A percentile compares a stretch with the other conserved stretches of the same genome.
Evolutionary conservation across 768 basidiomycete genomes (phyloP).

Genomic region (Rossbeevera mucosa): DNA sequence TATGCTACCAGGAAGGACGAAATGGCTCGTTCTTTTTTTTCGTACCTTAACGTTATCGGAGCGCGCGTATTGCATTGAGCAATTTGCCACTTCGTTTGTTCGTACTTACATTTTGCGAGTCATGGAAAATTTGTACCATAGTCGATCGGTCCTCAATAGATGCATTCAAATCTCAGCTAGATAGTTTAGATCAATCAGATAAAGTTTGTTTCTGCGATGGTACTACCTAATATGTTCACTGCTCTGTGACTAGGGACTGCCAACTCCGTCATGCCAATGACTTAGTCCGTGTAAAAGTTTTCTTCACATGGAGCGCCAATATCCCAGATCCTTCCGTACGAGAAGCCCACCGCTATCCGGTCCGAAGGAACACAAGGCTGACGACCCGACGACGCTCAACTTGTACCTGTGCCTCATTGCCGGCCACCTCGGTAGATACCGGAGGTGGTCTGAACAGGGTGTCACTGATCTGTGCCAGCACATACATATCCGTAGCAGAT

Average conservation of each 20-base stretch:
- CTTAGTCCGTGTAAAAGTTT: neutral
- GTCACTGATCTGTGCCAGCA: neutral
- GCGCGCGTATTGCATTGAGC: slow-evolving; percentile 8
- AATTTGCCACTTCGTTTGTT: slow-evolving; percentile 10
- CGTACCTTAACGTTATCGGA: slow-evolving; percentile 26
- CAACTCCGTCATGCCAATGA: no score
- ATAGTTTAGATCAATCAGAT: neutral
- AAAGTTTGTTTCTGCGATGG: no score
- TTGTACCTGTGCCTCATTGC: neutral
- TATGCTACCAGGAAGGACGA: slow-evolving; percentile 17
- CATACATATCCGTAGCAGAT: neutral
- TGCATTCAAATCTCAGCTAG: neutral
- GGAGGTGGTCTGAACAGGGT: neutral
- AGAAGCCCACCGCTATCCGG: neutral
- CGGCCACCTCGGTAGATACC: neutral
- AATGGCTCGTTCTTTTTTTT: slow-evolving; percentile 14
- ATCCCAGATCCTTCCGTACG: neutral
- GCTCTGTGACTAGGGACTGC: no score
- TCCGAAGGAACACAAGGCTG: neutral
- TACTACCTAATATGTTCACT: no score
- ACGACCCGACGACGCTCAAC: neutral
- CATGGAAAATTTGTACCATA: neutral
- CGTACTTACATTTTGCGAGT: slow-evolving; percentile 15
- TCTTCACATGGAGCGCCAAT: neutral
- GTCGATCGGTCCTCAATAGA: neutral